A percentile compares a stretch with the other conserved stretches of the same genome.
Evolutionary conservation across 2,329 filamentous ascomycete species (phyloP).

Genomic region (Chrysoporthe cubensis): DNA sequence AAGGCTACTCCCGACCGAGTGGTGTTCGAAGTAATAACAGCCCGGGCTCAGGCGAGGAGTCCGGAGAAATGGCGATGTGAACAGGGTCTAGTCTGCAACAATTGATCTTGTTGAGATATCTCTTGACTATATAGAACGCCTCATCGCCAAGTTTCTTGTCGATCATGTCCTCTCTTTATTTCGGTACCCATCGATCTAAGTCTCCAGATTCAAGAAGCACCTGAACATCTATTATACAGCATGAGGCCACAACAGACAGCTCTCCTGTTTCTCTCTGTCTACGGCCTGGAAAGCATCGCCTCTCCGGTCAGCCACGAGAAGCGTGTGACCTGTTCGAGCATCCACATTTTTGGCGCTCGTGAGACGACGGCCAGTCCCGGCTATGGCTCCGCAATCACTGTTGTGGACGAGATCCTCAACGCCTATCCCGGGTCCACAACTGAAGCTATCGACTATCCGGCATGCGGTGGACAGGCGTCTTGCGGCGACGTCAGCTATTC

Average conservation of each 20-base stretch:
- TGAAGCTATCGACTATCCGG: slow-evolving; percentile 62
- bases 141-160: neutral
- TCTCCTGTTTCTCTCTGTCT: slow-evolving; percentile 35
- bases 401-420: slow-evolving; percentile 54
- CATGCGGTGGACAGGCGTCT: slow-evolving; percentile 62
- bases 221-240: slow-evolving; percentile 12
- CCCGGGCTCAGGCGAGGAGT: neutral
- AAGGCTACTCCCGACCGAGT: neutral
- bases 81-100: neutral
- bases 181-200: neutral
- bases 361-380: slow-evolving; percentile 55
- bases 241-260: slow-evolving; percentile 26
- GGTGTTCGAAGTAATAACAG: neutral
- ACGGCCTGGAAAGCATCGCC: slow-evolving; percentile 51
- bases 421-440: slow-evolving; percentile 55
- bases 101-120: neutral
- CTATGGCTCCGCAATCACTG: slow-evolving; percentile 53
- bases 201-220: neutral
- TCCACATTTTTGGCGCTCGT: slow-evolving; percentile 52
- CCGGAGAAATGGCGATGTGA: neutral
- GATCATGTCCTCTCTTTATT: neutral
- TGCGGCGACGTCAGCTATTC: slow-evolving; percentile 66
- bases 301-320: slow-evolving; percentile 57
- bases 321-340: slow-evolving; percentile 51
- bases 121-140: neutral